Conservation (phyloP, 345 rosid species). For the Bruguiera gymnorhiza region DNA sequence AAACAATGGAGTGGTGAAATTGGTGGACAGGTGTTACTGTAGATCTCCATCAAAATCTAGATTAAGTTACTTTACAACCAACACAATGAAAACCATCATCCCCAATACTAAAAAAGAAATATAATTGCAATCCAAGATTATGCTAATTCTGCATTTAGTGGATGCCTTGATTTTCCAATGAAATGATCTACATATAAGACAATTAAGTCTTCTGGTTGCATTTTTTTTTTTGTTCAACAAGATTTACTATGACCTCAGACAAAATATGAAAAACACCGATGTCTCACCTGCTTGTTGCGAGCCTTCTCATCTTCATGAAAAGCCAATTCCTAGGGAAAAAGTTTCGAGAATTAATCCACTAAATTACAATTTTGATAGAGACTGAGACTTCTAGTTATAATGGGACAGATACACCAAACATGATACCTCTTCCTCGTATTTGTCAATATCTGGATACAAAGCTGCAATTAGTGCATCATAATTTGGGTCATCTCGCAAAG, state of each 20-base stretch:
- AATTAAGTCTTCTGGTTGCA: too few species aligned
- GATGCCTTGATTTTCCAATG: too few species aligned
- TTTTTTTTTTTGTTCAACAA: not conserved
- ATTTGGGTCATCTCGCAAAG: conserved; percentile 77
- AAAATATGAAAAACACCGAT: conserved; percentile 4
- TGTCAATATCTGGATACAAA: conserved; percentile 61
- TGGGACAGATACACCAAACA: conserved; percentile 11
- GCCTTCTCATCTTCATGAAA: conserved; percentile 49
- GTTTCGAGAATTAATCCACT: conserved; percentile 4
- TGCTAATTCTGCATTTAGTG: too few species aligned
- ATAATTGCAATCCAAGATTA: too few species aligned
- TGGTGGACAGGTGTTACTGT: not conserved
- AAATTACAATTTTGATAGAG: conserved; percentile 5
- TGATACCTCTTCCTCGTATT: conserved; percentile 64
- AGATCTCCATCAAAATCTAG: not conserved
- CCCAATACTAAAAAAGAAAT: not conserved
- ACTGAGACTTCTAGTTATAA: conserved; percentile 8
- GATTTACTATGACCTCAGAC: not conserved
- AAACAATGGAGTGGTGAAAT: not conserved
- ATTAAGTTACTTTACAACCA: not conserved
- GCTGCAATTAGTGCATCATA: conserved; percentile 78
- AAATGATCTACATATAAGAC: too few species aligned
- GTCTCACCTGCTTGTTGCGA: conserved; percentile 47
- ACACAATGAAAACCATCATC: not conserved
- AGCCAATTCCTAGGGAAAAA: conserved; percentile 45